These are phyloP conservation scores for Stenogyne calaminthoides DNA, from an alignment of 305 asterid species.

Conservation along the genomic window DNA sequence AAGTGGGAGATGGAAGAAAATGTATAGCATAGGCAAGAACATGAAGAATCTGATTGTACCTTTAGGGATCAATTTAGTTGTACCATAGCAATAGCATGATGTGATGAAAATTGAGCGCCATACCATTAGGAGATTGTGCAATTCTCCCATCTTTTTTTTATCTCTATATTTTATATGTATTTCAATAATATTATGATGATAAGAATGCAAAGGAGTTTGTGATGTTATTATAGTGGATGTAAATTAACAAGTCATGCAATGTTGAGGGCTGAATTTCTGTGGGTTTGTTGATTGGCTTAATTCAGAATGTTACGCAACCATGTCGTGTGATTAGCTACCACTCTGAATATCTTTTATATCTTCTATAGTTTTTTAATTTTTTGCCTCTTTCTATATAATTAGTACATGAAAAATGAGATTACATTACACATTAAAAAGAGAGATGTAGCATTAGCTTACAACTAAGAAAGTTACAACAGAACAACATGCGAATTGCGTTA, in stretches of 20 bases:
- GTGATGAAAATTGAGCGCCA: conserved; percentile 34
- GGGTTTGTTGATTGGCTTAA: conserved; percentile 20
- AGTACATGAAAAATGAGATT: too few relatives aligned
- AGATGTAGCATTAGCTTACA: too few relatives aligned
- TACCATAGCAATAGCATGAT: conserved; percentile 41
- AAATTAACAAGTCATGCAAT: conserved; percentile 34
- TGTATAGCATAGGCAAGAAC: conserved; percentile 39
- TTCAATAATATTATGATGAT: not conserved
- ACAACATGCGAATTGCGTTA: conserved; percentile 4
- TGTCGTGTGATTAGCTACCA: not conserved
- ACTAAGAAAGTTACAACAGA: not conserved
- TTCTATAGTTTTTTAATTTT: not conserved
- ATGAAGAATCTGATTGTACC: conserved; percentile 44
- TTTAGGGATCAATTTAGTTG: conserved; percentile 38
- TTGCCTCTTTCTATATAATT: too few relatives aligned
- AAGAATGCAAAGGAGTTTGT: not conserved
- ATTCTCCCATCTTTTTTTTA: conserved; percentile 47
- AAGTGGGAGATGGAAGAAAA: conserved; percentile 48
- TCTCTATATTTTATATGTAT: not conserved
- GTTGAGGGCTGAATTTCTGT: conserved; percentile 20
- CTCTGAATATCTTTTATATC: not conserved
- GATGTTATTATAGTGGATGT: not conserved
- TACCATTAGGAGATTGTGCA: conserved; percentile 43
- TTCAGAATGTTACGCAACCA: not conserved
- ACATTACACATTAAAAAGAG: too few relatives aligned